Evolutionary conservation across 2,329 filamentous ascomycete species (phyloP).

Genomic region (Phyllosticta capitalensis): DNA sequence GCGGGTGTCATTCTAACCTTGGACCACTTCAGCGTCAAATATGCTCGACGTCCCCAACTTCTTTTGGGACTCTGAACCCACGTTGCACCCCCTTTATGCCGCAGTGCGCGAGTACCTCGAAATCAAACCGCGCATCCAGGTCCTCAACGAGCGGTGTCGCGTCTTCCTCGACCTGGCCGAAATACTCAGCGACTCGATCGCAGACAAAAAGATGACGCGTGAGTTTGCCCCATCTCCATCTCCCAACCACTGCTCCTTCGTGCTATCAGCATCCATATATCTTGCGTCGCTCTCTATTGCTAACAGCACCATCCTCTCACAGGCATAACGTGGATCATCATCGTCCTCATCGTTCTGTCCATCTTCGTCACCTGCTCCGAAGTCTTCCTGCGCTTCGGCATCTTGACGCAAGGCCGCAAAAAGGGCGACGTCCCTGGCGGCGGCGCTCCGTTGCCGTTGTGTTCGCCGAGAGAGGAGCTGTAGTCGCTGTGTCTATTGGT

Average conservation of each 20-base stretch:
- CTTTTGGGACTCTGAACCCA: constrained; percentile 97
- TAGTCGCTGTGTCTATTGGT: neutral
- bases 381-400: constrained; percentile 68
- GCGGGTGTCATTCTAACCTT: neutral
- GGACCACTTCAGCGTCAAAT: constrained; percentile 61
- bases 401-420: constrained; percentile 15
- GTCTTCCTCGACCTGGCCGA: constrained; percentile 95
- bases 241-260: neutral
- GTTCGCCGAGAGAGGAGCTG: constrained; percentile 6
- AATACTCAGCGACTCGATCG: constrained; percentile 84
- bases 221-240: constrained; percentile 15
- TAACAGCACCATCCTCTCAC: neutral
- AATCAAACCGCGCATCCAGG: constrained; percentile 90
- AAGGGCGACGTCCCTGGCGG: neutral
- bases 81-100: constrained; percentile 83
- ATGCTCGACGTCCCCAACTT: constrained; percentile 94
- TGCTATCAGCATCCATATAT: neutral
- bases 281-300: neutral
- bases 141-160: constrained; percentile 91
- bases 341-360: constrained; percentile 80
- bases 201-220: constrained; percentile 87
- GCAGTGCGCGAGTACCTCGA: constrained; percentile 96
- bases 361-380: constrained; percentile 88
- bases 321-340: constrained; percentile 95
- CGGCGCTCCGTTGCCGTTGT: constrained; percentile 4